phyloP scores from a whole-genome alignment of 2,329 filamentous ascomycete species.

The Claviceps africana region DNA sequence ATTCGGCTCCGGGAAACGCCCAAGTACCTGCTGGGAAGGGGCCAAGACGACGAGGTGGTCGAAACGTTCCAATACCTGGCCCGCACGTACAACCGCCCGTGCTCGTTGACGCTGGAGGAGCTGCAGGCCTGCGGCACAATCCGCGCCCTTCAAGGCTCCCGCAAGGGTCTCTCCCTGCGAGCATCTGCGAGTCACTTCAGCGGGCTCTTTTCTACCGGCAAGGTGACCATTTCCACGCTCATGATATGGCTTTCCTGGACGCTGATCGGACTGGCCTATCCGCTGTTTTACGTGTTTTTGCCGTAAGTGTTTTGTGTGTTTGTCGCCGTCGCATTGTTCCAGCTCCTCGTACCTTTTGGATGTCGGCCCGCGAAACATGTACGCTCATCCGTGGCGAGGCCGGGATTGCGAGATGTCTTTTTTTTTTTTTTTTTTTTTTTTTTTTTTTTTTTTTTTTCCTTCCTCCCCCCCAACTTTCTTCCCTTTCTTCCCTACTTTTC shows the following conservation, averaged over 20 bases:
- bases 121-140: conserved; percentile 32
- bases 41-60: conserved; percentile 33
- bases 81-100: conserved; percentile 28
- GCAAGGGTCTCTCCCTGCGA: conserved; percentile 16
- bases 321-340: no score
- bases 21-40: conserved; percentile 31
- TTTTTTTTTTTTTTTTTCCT: no score
- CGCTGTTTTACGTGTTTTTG: conserved; percentile 62
- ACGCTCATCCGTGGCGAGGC: no score
- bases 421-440: no score
- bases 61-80: conserved; percentile 33
- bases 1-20: conserved; percentile 34
- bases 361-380: no score
- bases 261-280: conserved; percentile 57
- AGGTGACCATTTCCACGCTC: conserved; percentile 44
- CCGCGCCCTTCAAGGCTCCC: conserved; percentile 19
- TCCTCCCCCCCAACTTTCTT: no score
- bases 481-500: no score
- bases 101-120: conserved; percentile 28
- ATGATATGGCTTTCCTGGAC: conserved; percentile 59
- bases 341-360: no score
- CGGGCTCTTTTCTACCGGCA: conserved; percentile 49
- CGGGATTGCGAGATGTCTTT: no score
- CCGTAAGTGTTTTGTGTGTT: conserved; percentile 28
- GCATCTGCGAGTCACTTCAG: conserved; percentile 38